Evolutionary conservation across 2,329 filamentous ascomycete genomes (phyloP).

Genomic region (Hymenoscyphus linearis): DNA sequence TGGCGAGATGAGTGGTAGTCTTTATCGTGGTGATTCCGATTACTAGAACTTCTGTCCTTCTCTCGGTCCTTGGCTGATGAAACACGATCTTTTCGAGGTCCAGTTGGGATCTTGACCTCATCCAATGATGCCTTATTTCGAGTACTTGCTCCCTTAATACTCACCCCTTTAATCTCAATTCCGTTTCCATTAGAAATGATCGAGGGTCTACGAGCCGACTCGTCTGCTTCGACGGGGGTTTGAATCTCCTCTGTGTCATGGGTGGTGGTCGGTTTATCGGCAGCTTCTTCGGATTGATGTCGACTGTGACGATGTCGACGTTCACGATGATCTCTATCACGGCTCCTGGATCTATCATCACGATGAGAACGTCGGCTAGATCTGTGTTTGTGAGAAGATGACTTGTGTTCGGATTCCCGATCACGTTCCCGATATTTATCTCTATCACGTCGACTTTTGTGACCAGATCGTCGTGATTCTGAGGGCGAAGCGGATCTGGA

Average conservation of each 20-base stretch:
- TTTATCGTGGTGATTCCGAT: constrained; percentile 15
- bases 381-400: constrained; percentile 34
- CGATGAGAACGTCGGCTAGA: constrained; percentile 48
- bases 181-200: constrained; percentile 19
- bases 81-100: constrained; percentile 25
- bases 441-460: constrained; percentile 57
- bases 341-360: constrained; percentile 38
- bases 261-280: constrained; percentile 11
- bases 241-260: constrained; percentile 8
- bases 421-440: constrained; percentile 44
- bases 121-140: constrained; percentile 22
- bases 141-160: constrained; percentile 30
- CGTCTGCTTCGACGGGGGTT: constrained; percentile 14
- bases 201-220: constrained; percentile 19
- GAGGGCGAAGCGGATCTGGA: constrained; percentile 63
- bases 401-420: constrained; percentile 39
- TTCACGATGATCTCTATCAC: constrained; percentile 44
- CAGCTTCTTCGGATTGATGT: constrained; percentile 21
- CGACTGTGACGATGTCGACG: constrained; percentile 30
- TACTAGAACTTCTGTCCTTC: constrained; percentile 30
- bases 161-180: constrained; percentile 32
- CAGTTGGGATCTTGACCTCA: constrained; percentile 28
- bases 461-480: constrained; percentile 49
- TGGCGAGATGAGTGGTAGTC: constrained; percentile 38
- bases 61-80: constrained; percentile 30